A percentile compares a stretch with the other conserved stretches of the same genome.
Evolutionary conservation across 1,139 yeast genomes (phyloP).

Genomic region (Spencermartinsiella ligniputridi): DNA sequence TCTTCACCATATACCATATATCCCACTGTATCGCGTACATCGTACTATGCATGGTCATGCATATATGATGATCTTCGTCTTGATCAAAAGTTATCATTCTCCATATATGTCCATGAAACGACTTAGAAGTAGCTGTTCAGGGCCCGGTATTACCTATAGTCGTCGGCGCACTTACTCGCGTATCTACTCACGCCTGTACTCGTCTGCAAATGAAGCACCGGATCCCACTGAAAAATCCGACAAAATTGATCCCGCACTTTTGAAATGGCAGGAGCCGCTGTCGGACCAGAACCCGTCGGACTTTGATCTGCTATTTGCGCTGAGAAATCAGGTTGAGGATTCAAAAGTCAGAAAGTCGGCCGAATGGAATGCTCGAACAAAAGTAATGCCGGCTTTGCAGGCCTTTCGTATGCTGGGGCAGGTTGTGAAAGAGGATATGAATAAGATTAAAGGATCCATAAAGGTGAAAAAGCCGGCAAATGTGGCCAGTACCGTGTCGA

Average conservation of each 20-base stretch:
- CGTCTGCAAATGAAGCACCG: not conserved
- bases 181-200: no score
- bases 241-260: not conserved
- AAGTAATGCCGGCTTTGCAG: not conserved
- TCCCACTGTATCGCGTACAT: no score
- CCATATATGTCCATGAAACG: no score
- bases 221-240: not conserved
- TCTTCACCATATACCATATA: no score
- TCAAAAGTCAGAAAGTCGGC: not conserved
- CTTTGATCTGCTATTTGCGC: not conserved
- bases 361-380: conserved; percentile 1
- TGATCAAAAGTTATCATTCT: no score
- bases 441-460: not conserved
- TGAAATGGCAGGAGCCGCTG: not conserved
- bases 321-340: conserved; percentile 1
- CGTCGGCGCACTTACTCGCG: no score
- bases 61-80: no score
- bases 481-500: not conserved
- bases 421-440: not conserved
- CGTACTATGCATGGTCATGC: no score
- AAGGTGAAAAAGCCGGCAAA: not conserved
- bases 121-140: no score
- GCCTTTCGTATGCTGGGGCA: not conserved
- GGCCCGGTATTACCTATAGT: no score
- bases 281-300: not conserved